Base-by-base conservation (phyloP, 2,329 filamentous ascomycete species). In the Xylogone sp. region DNA sequence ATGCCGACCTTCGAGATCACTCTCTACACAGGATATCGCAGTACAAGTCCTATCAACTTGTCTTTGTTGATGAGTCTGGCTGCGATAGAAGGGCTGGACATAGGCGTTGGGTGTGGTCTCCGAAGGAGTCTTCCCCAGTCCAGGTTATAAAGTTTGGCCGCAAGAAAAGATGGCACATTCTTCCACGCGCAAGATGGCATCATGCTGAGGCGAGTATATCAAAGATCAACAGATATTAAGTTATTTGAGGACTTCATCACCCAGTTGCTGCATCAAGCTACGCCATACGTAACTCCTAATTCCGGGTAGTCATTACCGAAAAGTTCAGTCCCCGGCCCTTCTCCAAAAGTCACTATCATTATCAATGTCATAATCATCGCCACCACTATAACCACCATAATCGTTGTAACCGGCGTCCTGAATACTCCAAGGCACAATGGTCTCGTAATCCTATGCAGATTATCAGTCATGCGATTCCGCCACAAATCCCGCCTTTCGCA, bases 41-140 rank as follows among this genome's bases (percentile, higher is more conserved):
- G 1, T 68, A 67, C 49, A 52, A 54, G 10, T 68, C 62, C 1
- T 67, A 69, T 52, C 61, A 71, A 22, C 55, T 69, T 10, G 62
- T 72, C 7, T 71, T 59, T 49, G 58, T 69, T 27, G 64, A 72
- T 52, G 62, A 73, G 55, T 71, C 70, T 52, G 63, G 67, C 2
- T 70, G 60, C 56, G 64, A 72, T 51, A 70, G 66, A 53, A 58
- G 59, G n/a, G 58, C 63, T 53, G 63, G 67, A 7, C 68, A 65
- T 53, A 60, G 69, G 46, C 59, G 64, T 12, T 69, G 56, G 8
- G 65, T 64, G 3, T 74, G 64, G 70, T 65, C 68, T 51, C 68
- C 67, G 8, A 42, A 57, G 12, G 62, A 67, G 10, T 56, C 62
- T 39, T 57, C 62, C 3, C 66, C 62, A 12, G 47, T 61, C 7